These are phyloP conservation scores for Penicillium sp. DNA, from an alignment of 2,329 filamentous ascomycete genomes.

Conservation along the genomic window DNA sequence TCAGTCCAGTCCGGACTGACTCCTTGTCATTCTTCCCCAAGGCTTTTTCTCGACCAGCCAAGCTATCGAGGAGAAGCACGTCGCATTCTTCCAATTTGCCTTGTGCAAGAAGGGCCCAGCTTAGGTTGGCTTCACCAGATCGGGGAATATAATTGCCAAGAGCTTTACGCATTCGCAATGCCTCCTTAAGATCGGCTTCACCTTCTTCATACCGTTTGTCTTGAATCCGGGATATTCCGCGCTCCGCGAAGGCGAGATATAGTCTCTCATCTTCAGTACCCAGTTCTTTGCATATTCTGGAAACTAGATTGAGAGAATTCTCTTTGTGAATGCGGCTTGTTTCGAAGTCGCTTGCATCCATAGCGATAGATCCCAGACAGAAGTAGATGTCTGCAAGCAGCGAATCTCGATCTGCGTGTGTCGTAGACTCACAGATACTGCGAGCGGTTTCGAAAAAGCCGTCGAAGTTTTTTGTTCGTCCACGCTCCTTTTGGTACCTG, in stretches of 20 bases:
- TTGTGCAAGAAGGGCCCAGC: neutral
- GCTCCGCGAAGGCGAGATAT: constrained; percentile 11
- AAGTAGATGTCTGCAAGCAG: constrained; percentile 20
- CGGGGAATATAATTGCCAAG: neutral
- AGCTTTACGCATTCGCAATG: neutral
- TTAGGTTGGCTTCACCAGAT: neutral
- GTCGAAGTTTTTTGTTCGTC: constrained; percentile 18
- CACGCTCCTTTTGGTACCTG: constrained; percentile 21
- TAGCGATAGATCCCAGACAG: constrained; percentile 17
- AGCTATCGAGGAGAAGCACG: constrained; percentile 16
- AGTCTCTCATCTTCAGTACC: constrained; percentile 13
- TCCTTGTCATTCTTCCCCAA: constrained; percentile 18
- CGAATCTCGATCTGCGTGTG: constrained; percentile 14
- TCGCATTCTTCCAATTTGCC: constrained; percentile 7
- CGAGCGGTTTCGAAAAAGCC: constrained; percentile 20
- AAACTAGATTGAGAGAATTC: constrained; percentile 14
- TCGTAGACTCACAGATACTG: constrained; percentile 17
- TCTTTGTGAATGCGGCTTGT: constrained; percentile 18
- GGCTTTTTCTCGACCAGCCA: constrained; percentile 16
- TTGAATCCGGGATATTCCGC: constrained; percentile 1
- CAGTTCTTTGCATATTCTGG: constrained; percentile 11
- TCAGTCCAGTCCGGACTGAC: constrained; percentile 3
- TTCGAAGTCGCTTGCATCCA: constrained; percentile 17
- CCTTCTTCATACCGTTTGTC: neutral
- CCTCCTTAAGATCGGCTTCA: neutral